These are phyloP conservation scores for Trametes sp. DNA, from an alignment of 1,284 basidiomycete species.

Conservation along the genomic window DNA sequence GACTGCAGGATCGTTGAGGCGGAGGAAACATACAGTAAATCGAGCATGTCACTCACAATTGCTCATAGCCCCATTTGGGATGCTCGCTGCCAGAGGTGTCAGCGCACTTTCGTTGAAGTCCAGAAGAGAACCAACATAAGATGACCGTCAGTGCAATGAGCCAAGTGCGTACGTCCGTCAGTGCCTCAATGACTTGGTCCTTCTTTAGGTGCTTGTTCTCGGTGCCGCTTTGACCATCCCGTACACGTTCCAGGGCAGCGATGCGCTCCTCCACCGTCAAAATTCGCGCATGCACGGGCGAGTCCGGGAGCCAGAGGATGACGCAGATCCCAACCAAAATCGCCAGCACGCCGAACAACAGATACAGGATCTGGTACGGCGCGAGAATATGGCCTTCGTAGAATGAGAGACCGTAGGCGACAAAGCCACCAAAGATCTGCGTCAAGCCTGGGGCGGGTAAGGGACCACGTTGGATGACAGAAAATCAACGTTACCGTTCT, in stretches of 20 bases:
- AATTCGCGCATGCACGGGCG: conserved; percentile 66
- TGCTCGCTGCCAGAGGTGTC: conserved; percentile 52
- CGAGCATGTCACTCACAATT: conserved; percentile 69
- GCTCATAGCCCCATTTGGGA: conserved; percentile 70
- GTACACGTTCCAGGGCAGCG: conserved; percentile 71
- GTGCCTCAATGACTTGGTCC: conserved; percentile 64
- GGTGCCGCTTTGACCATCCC: conserved; percentile 70
- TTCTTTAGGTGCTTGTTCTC: conserved; percentile 68
- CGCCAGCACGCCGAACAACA: conserved; percentile 66
- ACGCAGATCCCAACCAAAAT: conserved; percentile 65
- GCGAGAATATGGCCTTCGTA: conserved; percentile 54
- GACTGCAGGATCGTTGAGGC: conserved; percentile 54
- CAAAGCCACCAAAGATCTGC: conserved; percentile 69
- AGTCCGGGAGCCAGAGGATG: conserved; percentile 70
- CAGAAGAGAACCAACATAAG: conserved; percentile 52
- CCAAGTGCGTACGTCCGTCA: conserved; percentile 70
- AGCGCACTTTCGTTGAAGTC: background rate
- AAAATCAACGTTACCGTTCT: conserved; percentile 33
- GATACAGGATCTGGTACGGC: conserved; percentile 69
- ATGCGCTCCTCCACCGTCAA: conserved; percentile 67
- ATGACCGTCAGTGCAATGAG: conserved; percentile 65
- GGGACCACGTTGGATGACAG: background rate
- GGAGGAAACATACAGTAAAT: too few relatives aligned
- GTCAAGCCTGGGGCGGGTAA: conserved; percentile 55
- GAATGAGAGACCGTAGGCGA: conserved; percentile 72